Base-by-base conservation (phyloP, 2,329 filamentous ascomycete species). In the Trichophyton rubrum region DNA sequence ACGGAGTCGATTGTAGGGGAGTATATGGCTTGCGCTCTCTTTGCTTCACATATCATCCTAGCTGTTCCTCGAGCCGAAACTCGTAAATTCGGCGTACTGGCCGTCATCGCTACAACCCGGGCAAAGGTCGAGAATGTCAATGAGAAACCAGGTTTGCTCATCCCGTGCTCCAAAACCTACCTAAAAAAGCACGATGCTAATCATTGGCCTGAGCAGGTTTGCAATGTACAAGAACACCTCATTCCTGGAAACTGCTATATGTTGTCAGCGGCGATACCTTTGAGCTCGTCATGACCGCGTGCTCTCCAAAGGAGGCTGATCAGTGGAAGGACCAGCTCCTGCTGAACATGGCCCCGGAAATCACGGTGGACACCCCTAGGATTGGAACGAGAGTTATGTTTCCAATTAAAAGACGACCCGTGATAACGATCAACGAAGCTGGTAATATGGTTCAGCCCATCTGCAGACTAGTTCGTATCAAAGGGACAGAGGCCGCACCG, bases 201-300 rank as follows among this genome's bases (percentile, higher is more conserved):
- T 60, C n/a, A n/a, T n/a, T n/a, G n/a, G 61, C 59, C 61, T 15
- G 55, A 53, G 20, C 63, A 95, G 90, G 90, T 0, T 71, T 97
- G 6, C 90, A 92, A 77, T 96, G 90, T 68, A 86, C 93, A 64
- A 89, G 88, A 2, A 88, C 89, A 0, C 85, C 88, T 0, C 89
- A 89, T 71, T 93, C 90, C 1, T 97, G 91, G 92, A 99, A 97
- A 71, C 68, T 96, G 9, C 80, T 89, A 2, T 96, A 97, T 68
- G 86, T 93, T 70, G 83, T 83, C 65, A 80, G 87, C 61, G 82
- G 87, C 65, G 84, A 88, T 62, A 78, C 92, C 59, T 92, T 89
- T 70, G 92, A 97, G 72, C 74, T 96, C 15, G 84, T 96, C 45
- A 80, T 96, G 75, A 95, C 88, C 65, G 92, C 90, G 40, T 96